A percentile compares a stretch with the other conserved stretches of the same genome.
phyloP scores from a whole-genome alignment of 805 yeast genomes.

The Yueomyces sp. region DNA sequence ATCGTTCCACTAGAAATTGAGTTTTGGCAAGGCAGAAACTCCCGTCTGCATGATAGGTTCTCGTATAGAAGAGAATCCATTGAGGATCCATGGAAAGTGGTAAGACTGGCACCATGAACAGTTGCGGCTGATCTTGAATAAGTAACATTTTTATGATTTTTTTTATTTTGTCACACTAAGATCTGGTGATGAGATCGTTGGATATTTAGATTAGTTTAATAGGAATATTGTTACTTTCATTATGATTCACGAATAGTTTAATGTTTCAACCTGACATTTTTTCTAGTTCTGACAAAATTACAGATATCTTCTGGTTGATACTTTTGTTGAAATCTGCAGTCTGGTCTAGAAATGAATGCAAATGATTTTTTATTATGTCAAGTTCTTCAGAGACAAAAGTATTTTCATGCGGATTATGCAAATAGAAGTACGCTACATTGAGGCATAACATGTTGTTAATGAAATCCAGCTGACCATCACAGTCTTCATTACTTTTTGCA shows the following conservation, averaged over 20 bases:
- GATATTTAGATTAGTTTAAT: neutral
- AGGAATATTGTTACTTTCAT: slow-evolving; percentile 1
- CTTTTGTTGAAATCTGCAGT: neutral
- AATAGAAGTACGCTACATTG: neutral
- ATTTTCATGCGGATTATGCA: no score
- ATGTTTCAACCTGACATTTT: neutral
- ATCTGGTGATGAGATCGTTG: neutral
- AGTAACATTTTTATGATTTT: no score
- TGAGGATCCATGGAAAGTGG: slow-evolving; percentile 44
- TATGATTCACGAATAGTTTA: slow-evolving; percentile 3
- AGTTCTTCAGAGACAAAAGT: neutral
- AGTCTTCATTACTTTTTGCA: neutral
- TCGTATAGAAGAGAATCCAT: slow-evolving; percentile 47
- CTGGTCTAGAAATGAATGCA: no score
- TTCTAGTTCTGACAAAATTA: no score
- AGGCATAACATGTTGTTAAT: neutral
- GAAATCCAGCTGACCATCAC: neutral
- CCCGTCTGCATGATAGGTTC: slow-evolving; percentile 83
- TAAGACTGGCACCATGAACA: slow-evolving; percentile 57
- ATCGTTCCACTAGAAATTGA: slow-evolving; percentile 82
- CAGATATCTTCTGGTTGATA: neutral
- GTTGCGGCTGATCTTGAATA: no score
- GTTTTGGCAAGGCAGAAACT: slow-evolving; percentile 93
- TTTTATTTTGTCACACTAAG: no score
- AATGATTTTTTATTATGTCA: neutral